A percentile compares a stretch with the other conserved stretches of the same genome.
phyloP scores from a whole-genome alignment of 306 rosid genomes.

The Pyrus pyrifolia region DNA sequence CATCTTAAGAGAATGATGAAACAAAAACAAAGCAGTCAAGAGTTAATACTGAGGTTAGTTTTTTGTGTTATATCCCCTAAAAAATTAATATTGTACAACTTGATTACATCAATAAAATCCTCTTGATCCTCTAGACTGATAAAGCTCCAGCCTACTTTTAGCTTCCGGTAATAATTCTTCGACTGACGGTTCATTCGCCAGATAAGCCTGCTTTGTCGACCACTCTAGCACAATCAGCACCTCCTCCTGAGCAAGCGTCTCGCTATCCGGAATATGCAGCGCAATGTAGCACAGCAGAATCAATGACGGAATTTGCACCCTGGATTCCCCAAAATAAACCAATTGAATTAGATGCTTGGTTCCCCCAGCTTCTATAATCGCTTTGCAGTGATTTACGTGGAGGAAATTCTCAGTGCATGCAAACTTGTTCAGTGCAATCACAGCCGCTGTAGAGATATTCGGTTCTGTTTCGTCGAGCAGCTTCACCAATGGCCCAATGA shows the following conservation, averaged over 20 bases:
- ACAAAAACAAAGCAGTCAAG: neutral
- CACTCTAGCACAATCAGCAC: conserved; percentile 74
- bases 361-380: conserved; percentile 64
- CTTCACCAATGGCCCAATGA: conserved; percentile 51
- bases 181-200: conserved; percentile 28
- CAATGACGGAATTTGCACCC: conserved; percentile 51
- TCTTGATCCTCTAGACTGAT: conserved; percentile 76
- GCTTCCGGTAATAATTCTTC: conserved; percentile 52
- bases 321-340: conserved; percentile 59
- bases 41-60: neutral
- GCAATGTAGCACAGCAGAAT: conserved; percentile 52
- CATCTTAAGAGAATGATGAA: neutral
- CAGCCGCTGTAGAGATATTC: conserved; percentile 35
- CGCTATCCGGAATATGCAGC: conserved; percentile 65
- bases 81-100: neutral
- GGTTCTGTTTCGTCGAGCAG: conserved; percentile 62
- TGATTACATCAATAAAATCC: conserved; percentile 43
- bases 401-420: conserved; percentile 62
- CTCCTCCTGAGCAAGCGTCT: conserved; percentile 63
- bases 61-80: neutral
- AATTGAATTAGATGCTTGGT: conserved; percentile 61
- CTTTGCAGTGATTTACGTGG: conserved; percentile 64
- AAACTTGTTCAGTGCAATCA: conserved; percentile 49
- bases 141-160: conserved; percentile 69
- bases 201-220: conserved; percentile 52